phyloP scores from a whole-genome alignment of 2,329 filamentous ascomycete species.

The Simplicillium sp. region DNA sequence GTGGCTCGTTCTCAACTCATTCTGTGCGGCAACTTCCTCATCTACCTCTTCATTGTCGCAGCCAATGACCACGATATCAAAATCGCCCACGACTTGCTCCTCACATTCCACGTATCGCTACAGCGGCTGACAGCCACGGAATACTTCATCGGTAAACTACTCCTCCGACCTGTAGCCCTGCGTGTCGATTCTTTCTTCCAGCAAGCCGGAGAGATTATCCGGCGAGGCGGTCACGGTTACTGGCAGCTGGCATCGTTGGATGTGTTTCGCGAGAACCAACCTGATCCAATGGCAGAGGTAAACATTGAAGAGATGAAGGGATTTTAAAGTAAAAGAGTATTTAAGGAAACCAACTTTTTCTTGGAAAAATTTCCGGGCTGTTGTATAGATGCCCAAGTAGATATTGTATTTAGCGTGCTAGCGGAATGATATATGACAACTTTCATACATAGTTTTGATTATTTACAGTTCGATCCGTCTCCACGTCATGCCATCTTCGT shows the following conservation, averaged over 20 bases:
- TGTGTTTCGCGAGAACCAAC: constrained; percentile 2
- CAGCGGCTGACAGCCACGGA: constrained; percentile 21
- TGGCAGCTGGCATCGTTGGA: constrained; percentile 7
- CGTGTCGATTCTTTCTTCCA: constrained; percentile 30
- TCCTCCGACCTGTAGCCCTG: constrained; percentile 25
- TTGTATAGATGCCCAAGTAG: too few species aligned
- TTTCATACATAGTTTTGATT: constrained; percentile 4
- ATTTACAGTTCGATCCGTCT: constrained; percentile 1
- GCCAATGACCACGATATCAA: constrained; percentile 22
- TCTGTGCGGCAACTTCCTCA: constrained; percentile 36
- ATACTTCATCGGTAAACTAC: constrained; percentile 18
- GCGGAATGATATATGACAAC: constrained; percentile 1
- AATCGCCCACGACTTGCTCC: constrained; percentile 23
- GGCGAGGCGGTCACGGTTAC: constrained; percentile 10
- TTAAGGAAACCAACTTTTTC: not conserved
- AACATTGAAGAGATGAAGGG: too few species aligned
- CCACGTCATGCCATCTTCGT: not conserved
- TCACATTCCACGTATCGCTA: constrained; percentile 25
- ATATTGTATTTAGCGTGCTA: too few species aligned
- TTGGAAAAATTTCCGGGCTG: too few species aligned
- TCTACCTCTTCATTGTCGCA: constrained; percentile 36
- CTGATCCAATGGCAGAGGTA: not conserved
- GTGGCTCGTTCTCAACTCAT: constrained; percentile 31
- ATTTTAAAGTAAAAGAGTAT: not conserved
- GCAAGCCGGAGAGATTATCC: constrained; percentile 20